phyloP scores from a whole-genome alignment of 345 rosid species.

The Eucalyptus pumila region DNA sequence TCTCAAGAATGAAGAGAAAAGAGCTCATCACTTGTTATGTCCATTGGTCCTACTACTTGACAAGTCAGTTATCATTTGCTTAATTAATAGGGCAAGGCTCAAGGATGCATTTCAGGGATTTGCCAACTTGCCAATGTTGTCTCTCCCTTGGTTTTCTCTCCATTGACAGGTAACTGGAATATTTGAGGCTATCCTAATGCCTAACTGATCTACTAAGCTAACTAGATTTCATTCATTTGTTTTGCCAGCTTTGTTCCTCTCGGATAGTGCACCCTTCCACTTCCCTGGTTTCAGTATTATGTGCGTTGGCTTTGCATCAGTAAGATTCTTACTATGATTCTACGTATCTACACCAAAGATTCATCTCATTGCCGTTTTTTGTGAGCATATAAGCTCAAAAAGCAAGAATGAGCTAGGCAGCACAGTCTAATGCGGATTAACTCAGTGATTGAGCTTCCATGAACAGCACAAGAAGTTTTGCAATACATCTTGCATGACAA shows the following conservation, averaged over 20 bases:
- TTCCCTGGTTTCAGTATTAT: slow-evolving; percentile 92
- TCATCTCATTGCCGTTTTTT: background rate
- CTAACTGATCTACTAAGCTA: background rate
- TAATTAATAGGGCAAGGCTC: slow-evolving; percentile 70
- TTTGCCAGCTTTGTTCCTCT: slow-evolving; percentile 68
- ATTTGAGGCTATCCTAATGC: background rate
- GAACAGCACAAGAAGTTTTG: background rate
- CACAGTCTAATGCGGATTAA: background rate
- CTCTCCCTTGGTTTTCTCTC: slow-evolving; percentile 70
- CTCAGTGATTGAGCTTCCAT: background rate
- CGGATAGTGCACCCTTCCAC: slow-evolving; percentile 62
- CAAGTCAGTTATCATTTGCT: background rate
- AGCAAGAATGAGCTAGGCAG: background rate
- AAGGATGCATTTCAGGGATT: slow-evolving; percentile 83
- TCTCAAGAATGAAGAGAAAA: background rate
- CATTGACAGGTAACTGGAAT: slow-evolving; percentile 51
- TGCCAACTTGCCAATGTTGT: slow-evolving; percentile 58
- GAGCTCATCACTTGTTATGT: background rate
- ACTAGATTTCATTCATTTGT: background rate
- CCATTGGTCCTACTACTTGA: background rate
- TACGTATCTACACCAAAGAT: background rate
- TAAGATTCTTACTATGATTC: slow-evolving; percentile 9
- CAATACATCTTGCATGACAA: background rate
- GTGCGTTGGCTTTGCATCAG: slow-evolving; percentile 59
- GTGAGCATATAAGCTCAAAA: background rate